Percentiles rank a stretch among this genome's conserved stretches.
Conservation (phyloP, 108 stramenopile species). For the Skeletonema tropicum region DNA sequence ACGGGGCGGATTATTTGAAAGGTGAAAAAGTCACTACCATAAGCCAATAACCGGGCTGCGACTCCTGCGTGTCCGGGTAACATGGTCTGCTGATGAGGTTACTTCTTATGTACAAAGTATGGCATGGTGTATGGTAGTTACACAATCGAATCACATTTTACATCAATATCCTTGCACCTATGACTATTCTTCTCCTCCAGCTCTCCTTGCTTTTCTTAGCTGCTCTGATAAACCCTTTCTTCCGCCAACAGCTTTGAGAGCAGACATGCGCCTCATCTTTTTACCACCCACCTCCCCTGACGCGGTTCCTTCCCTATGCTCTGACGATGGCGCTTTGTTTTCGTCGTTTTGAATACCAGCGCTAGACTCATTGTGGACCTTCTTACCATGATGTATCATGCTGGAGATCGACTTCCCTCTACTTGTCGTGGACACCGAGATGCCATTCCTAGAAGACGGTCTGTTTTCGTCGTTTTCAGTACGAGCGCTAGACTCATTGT, state of each 20-base stretch:
- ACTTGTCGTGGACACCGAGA: neutral
- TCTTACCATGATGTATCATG: neutral
- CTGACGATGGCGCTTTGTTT: neutral
- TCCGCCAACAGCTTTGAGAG: constrained; percentile 19
- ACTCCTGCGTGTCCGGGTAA: too few species aligned
- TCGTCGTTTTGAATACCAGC: neutral
- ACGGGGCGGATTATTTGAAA: too few species aligned
- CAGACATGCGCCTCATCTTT: constrained; percentile 13
- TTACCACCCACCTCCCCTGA: neutral
- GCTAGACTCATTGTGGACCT: neutral
- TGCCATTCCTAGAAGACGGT: neutral
- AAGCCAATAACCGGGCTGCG: too few species aligned
- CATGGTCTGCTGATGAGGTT: too few species aligned
- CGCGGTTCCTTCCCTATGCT: neutral
- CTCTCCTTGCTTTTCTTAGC: constrained; percentile 20
- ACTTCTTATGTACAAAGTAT: too few species aligned
- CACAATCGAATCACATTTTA: neutral
- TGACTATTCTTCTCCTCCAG: neutral
- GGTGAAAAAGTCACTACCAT: too few species aligned
- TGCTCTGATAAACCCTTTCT: constrained; percentile 23
- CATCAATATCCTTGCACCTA: neutral
- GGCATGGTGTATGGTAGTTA: too few species aligned
- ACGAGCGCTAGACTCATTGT: neutral
- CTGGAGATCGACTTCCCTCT: neutral
- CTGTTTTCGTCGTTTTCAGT: neutral